Conservation (phyloP, 371 early-diverging fungal genomes). For the Syncephalastrum sp. region DNA sequence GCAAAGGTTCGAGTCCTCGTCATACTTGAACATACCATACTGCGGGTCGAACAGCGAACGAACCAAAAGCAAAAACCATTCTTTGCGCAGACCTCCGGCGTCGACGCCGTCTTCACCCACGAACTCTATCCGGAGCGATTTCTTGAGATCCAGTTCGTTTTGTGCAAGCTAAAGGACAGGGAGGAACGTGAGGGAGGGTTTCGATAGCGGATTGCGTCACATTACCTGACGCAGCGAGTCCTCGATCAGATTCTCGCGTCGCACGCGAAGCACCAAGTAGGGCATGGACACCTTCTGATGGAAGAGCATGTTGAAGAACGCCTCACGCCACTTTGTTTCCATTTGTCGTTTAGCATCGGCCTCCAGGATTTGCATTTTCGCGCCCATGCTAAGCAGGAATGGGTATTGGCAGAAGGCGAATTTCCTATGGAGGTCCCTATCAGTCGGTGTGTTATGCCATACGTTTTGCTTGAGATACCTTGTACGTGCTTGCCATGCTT, state of each 20-base stretch:
- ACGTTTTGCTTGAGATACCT: constrained; percentile 35
- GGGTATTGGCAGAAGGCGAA: constrained; percentile 92
- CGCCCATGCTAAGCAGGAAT: constrained; percentile 80
- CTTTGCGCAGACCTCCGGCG: constrained; percentile 96
- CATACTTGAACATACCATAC: constrained; percentile 73
- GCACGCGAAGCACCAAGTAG: constrained; percentile 75
- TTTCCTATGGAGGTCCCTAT: constrained; percentile 21
- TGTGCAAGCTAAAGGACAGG: constrained; percentile 51
- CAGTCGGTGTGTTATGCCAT: too few relatives aligned
- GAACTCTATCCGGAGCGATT: constrained; percentile 83
- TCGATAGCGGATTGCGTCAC: not conserved
- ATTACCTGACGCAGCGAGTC: constrained; percentile 75
- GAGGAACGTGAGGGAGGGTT: not conserved
- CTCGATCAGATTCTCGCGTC: constrained; percentile 81
- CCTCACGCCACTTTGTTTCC: constrained; percentile 72
- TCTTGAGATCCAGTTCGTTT: constrained; percentile 78
- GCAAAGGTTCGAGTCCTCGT: constrained; percentile 77
- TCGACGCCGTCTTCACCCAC: constrained; percentile 90
- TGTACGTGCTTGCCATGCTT: constrained; percentile 81
- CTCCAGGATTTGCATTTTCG: constrained; percentile 87
- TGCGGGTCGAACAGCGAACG: constrained; percentile 92
- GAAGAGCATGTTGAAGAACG: constrained; percentile 87
- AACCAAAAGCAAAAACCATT: constrained; percentile 91
- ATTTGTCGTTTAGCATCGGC: constrained; percentile 88
- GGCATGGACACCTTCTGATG: constrained; percentile 80